Base-by-base conservation (phyloP, 2,329 filamentous ascomycete genomes). In the Nemania abortiva region DNA sequence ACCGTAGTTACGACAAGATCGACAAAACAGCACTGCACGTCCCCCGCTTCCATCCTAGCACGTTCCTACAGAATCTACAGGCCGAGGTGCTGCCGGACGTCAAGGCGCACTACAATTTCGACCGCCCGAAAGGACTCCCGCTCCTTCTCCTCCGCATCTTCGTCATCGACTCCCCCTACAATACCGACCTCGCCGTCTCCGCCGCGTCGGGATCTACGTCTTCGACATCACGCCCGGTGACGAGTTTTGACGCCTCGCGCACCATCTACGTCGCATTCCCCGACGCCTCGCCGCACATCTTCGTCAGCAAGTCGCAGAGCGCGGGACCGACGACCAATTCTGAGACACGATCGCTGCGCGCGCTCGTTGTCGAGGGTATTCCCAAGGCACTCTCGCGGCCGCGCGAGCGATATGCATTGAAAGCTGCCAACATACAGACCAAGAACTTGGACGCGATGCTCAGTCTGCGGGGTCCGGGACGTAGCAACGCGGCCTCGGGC, bases 201-300 rank as follows among this genome's bases (percentile, higher is more conserved):
- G 72, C 79, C 4, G 31, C 63, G 18, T 69, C 66, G 5, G 64
- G 63, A 29, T 63, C 63, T 15, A 42, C 56, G 34, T 54, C 68
- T n/a, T 65, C 63, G n/a, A 29, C 55, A 15, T 34, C 61, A 49
- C 78, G 77, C 9, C 69, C 75, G 4, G 74, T 79, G 18, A 77
- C 85, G 56, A 85, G 84, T 67, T 85, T 88, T n/a, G 90, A 93
- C 71, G 83, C 88, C 1, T 90, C 90, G 13, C 88, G 90, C 71
- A 91, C 92, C 1, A 87, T 97, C 47, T 96, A 93, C 76, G 84
- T 97, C 69, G 92, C 92, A 1, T 95, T 97, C 74, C 94, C 94
- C 0, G 91, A 95, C 76, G 91, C 90, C 39, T 91, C 92, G 11
- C 92, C 93, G 0, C 90, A 90, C 71, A 83, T 97, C 53, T 97